Evolutionary conservation across 768 basidiomycete species (phyloP), one percentile per base, ranked within the genome.

Genomic region (Cytidiella melzeri): DNA sequence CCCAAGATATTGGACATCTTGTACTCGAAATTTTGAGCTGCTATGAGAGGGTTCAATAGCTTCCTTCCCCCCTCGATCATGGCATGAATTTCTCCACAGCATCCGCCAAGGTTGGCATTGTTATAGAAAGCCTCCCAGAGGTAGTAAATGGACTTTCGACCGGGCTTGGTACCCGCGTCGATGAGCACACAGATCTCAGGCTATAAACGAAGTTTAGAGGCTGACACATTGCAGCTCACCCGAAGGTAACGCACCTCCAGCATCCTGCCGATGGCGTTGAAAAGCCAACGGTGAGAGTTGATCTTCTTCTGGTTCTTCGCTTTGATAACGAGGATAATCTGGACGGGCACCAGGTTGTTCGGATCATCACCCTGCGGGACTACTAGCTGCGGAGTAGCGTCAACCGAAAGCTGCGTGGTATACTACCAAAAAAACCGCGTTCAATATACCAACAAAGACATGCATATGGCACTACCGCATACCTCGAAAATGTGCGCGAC

Each of bases 1-100:
- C 84, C 87, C 24, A 97, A 73, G 61, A 98, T 96, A 68, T 97
- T 96, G 40, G 91, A 93, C 90, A 97, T 95, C 71, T 92, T 96
- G 72, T 96, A 96, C 69, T 94, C 92, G 59, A 94, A 94, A 69
- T 97, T 96, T 66, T 97, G 94, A 13, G 94, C 92, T 6, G 94
- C 94, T 25, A 97, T 79, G 43, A 93, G 71, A 18, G 92, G 94
- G 61, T 97, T 97, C 52, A 97, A 65, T 21, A 97, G 79, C 66
- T 96, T 96, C 67, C 67, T 83, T 39, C 92, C 92, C 13, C 91
- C 90, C 65, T 92, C 81, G 60, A 95, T 88, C 94, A 95, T 95
- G 52, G 94, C 94, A 55, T 94, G 88, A 57, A 95, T 94, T 74
- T 95, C 92, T 57, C 92, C 92, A 67, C 91, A 93, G 62, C 88